Percentiles rank a stretch among this genome's conserved stretches.
These are phyloP conservation scores for Endocladia muricata DNA, from an alignment of 31 red algal species.

Conservation along the genomic window DNA sequence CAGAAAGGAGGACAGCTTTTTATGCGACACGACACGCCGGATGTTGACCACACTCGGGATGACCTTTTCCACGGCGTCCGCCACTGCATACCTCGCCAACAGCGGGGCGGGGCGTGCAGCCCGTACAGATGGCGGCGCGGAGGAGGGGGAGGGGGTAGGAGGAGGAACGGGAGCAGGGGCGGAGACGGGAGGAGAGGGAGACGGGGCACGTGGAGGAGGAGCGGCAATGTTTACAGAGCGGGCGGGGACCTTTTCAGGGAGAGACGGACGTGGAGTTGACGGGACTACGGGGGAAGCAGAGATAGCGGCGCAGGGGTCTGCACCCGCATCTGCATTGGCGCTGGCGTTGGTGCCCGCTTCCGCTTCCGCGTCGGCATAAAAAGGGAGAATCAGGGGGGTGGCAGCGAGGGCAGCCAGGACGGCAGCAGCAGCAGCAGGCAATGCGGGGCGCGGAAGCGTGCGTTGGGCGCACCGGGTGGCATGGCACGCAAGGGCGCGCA, in stretches of 20 bases:
- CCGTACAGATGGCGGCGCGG: neutral
- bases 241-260: too few relatives aligned
- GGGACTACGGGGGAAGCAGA: too few relatives aligned
- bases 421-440: neutral
- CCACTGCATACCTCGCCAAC: slow-evolving; percentile 66
- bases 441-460: neutral
- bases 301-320: too few relatives aligned
- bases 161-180: neutral
- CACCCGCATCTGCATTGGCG: too few relatives aligned
- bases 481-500: neutral
- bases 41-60: slow-evolving; percentile 84
- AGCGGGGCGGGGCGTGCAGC: neutral
- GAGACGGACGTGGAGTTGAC: too few relatives aligned
- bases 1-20: slow-evolving; percentile 29
- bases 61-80: slow-evolving; percentile 80
- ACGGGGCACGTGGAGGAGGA: neutral
- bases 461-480: neutral
- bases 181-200: neutral
- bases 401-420: neutral
- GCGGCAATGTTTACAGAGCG: too few relatives aligned
- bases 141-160: neutral
- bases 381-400: neutral
- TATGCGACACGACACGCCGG: slow-evolving; percentile 41
- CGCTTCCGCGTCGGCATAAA: neutral
- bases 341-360: neutral